These are phyloP conservation scores for Bipolaris bicolor DNA, from an alignment of 2,329 filamentous ascomycete genomes.

Conservation along the genomic window DNA sequence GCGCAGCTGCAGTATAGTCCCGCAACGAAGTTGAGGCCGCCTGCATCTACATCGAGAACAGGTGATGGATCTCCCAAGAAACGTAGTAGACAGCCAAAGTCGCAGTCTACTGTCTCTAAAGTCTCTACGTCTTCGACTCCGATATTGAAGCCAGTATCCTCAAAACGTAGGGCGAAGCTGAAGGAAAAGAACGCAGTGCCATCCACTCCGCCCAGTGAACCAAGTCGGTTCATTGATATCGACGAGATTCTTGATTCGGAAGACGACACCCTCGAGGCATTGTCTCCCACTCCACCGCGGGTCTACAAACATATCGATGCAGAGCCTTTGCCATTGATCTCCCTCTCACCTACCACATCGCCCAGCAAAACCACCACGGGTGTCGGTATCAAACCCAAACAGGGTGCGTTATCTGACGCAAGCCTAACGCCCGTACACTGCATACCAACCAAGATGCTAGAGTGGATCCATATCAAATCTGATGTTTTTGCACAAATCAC, in stretches of 20 bases:
- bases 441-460: conserved; percentile 26
- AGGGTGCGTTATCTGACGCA: background rate
- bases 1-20: conserved; percentile 9
- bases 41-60: conserved; percentile 4
- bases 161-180: conserved; percentile 5
- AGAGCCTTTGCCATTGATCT: conserved; percentile 25
- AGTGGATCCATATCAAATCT: conserved; percentile 44
- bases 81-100: conserved; percentile 30
- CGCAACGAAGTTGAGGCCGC: background rate
- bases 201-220: conserved; percentile 25
- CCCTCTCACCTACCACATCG: conserved; percentile 5
- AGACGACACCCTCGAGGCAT: conserved; percentile 36
- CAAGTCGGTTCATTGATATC: conserved; percentile 39
- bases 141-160: conserved; percentile 1
- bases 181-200: background rate
- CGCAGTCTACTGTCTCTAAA: conserved; percentile 13
- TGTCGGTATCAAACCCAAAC: background rate
- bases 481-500: conserved; percentile 58
- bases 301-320: conserved; percentile 21
- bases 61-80: conserved; percentile 25
- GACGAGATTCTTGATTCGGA: conserved; percentile 51
- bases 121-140: conserved; percentile 9
- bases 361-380: background rate
- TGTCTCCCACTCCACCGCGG: conserved; percentile 46
- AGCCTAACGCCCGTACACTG: conserved; percentile 17